Evolutionary conservation across 2,329 filamentous ascomycete species (phyloP).

Genomic region (Botrytis squamosa): DNA sequence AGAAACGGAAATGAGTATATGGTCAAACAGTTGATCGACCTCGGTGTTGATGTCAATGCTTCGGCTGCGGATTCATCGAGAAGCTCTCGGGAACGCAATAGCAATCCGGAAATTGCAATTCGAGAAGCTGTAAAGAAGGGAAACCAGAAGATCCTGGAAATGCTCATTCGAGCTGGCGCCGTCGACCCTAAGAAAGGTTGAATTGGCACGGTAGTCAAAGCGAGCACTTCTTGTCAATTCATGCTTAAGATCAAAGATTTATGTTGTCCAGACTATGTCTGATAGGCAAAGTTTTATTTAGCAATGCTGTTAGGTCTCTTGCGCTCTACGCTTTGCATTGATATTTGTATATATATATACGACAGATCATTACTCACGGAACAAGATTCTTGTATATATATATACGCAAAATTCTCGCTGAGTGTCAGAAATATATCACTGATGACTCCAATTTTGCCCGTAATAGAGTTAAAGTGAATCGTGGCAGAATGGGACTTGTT

Average conservation of each 20-base stretch:
- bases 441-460: too few species aligned
- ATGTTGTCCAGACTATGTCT: too few species aligned
- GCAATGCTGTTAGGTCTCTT: too few species aligned
- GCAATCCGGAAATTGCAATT: background rate
- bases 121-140: constrained; percentile 17
- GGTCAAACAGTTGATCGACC: background rate
- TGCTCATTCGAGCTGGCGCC: constrained; percentile 3
- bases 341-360: too few species aligned
- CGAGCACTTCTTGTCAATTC: background rate
- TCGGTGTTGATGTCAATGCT: background rate
- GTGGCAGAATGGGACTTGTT: background rate
- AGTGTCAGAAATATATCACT: background rate
- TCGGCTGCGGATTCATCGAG: background rate
- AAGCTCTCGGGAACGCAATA: too few species aligned
- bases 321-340: too few species aligned
- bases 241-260: too few species aligned
- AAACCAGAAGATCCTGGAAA: constrained; percentile 20
- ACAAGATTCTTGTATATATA: too few species aligned
- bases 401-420: too few species aligned
- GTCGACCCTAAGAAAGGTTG: rapidly evolving
- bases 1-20: background rate
- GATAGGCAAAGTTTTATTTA: too few species aligned
- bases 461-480: too few species aligned
- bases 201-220: too few species aligned
- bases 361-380: background rate